Evolutionary conservation across 805 yeast genomes (phyloP).

Genomic region (Teunomyces panamensis): DNA sequence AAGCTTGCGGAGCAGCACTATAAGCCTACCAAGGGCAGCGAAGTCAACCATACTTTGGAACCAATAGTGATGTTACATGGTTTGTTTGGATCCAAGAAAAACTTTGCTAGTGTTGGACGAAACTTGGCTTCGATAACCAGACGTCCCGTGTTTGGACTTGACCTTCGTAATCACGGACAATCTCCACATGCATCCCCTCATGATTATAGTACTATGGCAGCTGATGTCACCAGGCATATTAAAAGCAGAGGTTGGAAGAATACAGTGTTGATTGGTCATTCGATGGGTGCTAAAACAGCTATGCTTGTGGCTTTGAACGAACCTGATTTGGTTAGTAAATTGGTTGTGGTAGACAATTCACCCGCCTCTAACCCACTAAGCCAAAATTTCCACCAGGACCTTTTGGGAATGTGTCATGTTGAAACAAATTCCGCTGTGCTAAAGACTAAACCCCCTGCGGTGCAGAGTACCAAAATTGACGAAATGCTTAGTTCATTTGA

Average conservation of each 20-base stretch:
- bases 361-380: slow-evolving; percentile 40
- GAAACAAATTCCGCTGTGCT: slow-evolving; percentile 19
- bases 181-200: slow-evolving; percentile 44
- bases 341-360: slow-evolving; percentile 50
- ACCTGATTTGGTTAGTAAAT: slow-evolving; percentile 37
- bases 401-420: slow-evolving; percentile 39
- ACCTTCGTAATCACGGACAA: slow-evolving; percentile 56
- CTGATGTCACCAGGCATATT: slow-evolving; percentile 40
- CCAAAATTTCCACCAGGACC: slow-evolving; percentile 29
- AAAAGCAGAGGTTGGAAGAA: slow-evolving; percentile 16
- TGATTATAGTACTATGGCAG: slow-evolving; percentile 42
- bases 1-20: slow-evolving; percentile 6
- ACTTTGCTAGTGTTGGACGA: slow-evolving; percentile 40
- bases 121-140: slow-evolving; percentile 27
- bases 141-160: slow-evolving; percentile 41
- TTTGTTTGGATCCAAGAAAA: slow-evolving; percentile 47
- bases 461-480: slow-evolving; percentile 14
- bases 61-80: slow-evolving; percentile 54
- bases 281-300: slow-evolving; percentile 61
- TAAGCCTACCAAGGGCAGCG: slow-evolving; percentile 5
- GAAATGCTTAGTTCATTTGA: slow-evolving; percentile 22
- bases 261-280: slow-evolving; percentile 43
- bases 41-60: slow-evolving; percentile 5
- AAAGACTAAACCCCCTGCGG: slow-evolving; percentile 2
- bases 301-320: slow-evolving; percentile 42